Conservation (phyloP, 2,329 filamentous ascomycete species). For the Penicillium palitans region DNA sequence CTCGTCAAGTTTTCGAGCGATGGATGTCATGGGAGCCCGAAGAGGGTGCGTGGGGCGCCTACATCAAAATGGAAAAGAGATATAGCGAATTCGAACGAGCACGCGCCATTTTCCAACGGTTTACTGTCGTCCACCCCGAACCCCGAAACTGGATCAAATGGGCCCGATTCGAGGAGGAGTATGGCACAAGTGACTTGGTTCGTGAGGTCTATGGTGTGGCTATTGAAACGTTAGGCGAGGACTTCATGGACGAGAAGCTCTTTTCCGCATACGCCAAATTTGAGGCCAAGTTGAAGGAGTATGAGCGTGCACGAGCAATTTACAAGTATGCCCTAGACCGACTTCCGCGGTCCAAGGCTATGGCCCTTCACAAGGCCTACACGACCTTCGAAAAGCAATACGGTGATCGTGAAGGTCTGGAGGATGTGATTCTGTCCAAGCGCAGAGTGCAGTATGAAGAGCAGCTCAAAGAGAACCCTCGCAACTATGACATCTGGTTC, state of each 20-base stretch:
- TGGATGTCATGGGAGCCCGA: conserved; percentile 99
- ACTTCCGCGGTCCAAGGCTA: conserved; percentile 81
- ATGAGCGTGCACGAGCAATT: conserved; percentile 88
- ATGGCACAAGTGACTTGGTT: conserved; percentile 85
- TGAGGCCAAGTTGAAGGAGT: conserved; percentile 91
- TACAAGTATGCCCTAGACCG: conserved; percentile 96
- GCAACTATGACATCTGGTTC: conserved; percentile 97
- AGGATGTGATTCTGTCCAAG: conserved; percentile 94
- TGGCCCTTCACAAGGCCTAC: conserved; percentile 85
- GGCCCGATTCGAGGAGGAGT: conserved; percentile 96
- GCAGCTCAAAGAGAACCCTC: conserved; percentile 86
- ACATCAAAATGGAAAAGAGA: conserved; percentile 95
- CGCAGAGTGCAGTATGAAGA: conserved; percentile 91
- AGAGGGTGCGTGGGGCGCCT: conserved; percentile 90
- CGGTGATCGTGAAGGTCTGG: conserved; percentile 87
- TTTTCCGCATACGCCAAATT: conserved; percentile 96
- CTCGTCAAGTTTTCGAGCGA: conserved; percentile 89
- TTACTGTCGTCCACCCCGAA: conserved; percentile 90
- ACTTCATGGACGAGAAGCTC: conserved; percentile 93
- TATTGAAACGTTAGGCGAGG: conserved; percentile 85
- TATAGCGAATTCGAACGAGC: conserved; percentile 90
- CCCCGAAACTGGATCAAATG: conserved; percentile 98
- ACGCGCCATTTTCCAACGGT: conserved; percentile 84
- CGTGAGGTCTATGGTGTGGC: conserved; percentile 87
- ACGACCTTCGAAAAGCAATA: conserved; percentile 99